Conservation (phyloP, 371 early-diverging fungal species). For the Zopfochytrium polystomum region DNA sequence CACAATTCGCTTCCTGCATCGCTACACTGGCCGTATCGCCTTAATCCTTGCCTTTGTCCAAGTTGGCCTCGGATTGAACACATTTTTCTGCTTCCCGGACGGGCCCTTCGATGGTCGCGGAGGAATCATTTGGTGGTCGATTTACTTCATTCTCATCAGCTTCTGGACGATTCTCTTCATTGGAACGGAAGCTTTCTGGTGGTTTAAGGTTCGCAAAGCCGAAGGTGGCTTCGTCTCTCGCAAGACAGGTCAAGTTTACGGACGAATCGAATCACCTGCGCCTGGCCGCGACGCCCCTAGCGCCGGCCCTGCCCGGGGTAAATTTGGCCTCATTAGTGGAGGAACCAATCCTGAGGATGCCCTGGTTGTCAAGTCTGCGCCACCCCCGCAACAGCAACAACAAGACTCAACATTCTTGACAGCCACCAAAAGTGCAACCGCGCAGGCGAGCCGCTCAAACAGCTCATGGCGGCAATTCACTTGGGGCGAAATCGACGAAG, state of each 20-base stretch:
- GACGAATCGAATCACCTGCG: no score
- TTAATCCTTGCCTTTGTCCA: slow-evolving; percentile 28
- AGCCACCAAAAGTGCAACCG: neutral
- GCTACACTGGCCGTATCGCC: slow-evolving; percentile 20
- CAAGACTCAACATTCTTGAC: neutral
- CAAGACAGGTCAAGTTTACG: no score
- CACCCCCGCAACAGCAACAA: no score
- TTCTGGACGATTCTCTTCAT: slow-evolving; percentile 34
- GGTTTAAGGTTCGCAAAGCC: neutral
- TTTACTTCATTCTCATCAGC: slow-evolving; percentile 22
- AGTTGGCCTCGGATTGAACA: slow-evolving; percentile 33
- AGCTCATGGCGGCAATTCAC: no score
- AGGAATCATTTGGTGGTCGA: slow-evolving; percentile 31
- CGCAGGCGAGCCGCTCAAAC: no score
- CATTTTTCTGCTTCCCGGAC: slow-evolving; percentile 31
- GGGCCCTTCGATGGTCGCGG: slow-evolving; percentile 13
- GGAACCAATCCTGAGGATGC: no score
- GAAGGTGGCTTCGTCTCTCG: no score
- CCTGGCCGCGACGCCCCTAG: no score
- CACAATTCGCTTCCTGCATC: slow-evolving; percentile 11
- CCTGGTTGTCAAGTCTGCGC: no score
- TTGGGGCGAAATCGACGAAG: slow-evolving; percentile 27
- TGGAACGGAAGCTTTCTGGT: slow-evolving; percentile 26
- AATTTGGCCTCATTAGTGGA: no score
- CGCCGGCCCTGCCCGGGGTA: no score